Evolutionary conservation across 441 rosid genomes (phyloP).

Genomic region (Euphorbia neoarborescens): DNA sequence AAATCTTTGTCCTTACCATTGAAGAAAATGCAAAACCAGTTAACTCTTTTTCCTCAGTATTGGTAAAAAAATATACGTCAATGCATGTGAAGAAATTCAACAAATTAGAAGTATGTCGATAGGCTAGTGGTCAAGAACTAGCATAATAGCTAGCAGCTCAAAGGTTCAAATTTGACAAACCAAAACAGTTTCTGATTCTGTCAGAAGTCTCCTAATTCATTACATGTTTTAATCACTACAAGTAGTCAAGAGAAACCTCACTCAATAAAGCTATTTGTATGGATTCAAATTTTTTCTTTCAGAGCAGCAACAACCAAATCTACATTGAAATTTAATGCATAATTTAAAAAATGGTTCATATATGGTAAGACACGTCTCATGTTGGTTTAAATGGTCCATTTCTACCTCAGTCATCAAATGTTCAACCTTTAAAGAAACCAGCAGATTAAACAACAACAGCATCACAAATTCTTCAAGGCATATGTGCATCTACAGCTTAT

Average conservation of each 20-base stretch:
- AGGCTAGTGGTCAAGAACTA: neutral
- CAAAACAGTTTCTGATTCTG: neutral
- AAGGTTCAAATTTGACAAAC: neutral
- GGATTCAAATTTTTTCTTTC: neutral
- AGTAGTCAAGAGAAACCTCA: neutral
- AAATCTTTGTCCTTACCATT: neutral
- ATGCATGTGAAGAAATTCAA: neutral
- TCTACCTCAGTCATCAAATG: constrained; percentile 61
- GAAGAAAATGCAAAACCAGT: neutral
- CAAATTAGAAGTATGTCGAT: neutral
- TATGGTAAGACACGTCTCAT: neutral
- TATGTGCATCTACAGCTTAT: no score
- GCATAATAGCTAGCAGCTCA: neutral
- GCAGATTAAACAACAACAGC: constrained; percentile 82
- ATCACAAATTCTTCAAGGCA: no score
- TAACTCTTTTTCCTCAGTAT: neutral
- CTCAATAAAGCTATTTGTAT: neutral
- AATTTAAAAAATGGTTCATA: neutral
- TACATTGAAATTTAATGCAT: neutral
- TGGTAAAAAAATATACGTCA: neutral
- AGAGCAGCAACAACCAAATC: neutral
- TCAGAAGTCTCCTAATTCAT: neutral
- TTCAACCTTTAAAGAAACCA: constrained; percentile 57
- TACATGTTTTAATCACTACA: neutral
- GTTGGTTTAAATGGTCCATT: neutral